A percentile compares a stretch with the other conserved stretches of the same genome.
These are phyloP conservation scores for Solanum hybrid DNA, from an alignment of 305 asterid genomes.

Conservation along the genomic window DNA sequence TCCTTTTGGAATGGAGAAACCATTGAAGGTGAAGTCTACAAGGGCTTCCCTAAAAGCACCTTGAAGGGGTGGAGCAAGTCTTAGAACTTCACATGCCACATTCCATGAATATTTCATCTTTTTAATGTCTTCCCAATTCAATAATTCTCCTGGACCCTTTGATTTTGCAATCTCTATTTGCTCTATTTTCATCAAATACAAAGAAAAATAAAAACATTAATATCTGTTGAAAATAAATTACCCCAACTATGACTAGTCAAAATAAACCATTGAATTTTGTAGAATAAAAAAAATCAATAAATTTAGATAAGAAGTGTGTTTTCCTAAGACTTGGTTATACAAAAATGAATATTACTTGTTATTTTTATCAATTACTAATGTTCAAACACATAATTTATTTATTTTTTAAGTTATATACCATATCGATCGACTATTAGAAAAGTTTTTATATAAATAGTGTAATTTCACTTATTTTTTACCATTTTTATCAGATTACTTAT, in stretches of 20 bases:
- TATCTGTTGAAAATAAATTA: neutral
- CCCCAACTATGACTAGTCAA: neutral
- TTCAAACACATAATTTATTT: neutral
- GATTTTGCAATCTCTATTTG: conserved; percentile 68
- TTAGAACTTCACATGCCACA: conserved; percentile 60
- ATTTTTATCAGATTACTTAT: neutral
- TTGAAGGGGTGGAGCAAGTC: conserved; percentile 76
- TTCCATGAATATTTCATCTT: conserved; percentile 81
- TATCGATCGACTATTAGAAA: neutral
- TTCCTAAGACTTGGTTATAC: neutral
- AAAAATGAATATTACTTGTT: too few species aligned
- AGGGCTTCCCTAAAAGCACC: conserved; percentile 72
- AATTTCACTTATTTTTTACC: neutral
- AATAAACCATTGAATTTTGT: neutral
- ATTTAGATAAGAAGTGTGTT: neutral
- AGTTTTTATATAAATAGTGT: neutral
- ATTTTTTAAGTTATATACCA: neutral
- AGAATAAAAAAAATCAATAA: neutral
- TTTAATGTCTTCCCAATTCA: conserved; percentile 59
- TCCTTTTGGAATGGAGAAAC: conserved; percentile 72
- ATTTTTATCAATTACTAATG: neutral
- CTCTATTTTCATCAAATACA: conserved; percentile 17
- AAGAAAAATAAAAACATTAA: neutral
- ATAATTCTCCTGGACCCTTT: conserved; percentile 43
- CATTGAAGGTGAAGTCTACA: conserved; percentile 45